A percentile compares a stretch with the other conserved stretches of the same genome.
phyloP scores from a whole-genome alignment of 2,329 filamentous ascomycete genomes.

The Fusarium irregulare region DNA sequence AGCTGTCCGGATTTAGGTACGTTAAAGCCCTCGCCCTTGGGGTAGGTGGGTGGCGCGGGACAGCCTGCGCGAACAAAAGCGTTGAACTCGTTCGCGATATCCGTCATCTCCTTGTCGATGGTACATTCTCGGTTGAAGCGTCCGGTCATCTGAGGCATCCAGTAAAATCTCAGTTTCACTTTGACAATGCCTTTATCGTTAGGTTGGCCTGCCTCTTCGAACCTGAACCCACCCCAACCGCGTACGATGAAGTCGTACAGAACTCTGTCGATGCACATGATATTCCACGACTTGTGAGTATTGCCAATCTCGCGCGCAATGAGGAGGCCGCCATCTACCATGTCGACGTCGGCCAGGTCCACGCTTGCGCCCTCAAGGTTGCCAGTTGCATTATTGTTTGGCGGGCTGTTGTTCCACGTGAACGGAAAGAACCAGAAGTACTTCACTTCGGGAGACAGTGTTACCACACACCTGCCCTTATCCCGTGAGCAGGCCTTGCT shows the following conservation, averaged over 20 bases:
- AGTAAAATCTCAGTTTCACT: constrained; percentile 5
- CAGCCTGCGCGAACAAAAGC: background rate
- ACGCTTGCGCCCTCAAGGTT: background rate
- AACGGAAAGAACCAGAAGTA: background rate
- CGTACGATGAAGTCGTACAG: accelerated
- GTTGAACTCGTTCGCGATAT: background rate
- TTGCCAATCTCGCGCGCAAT: accelerated
- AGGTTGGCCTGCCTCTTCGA: accelerated
- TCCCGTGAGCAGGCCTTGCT: accelerated
- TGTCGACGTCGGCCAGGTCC: background rate
- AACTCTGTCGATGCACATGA: background rate
- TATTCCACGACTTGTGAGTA: background rate
- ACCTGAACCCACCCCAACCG: background rate
- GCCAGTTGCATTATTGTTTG: background rate
- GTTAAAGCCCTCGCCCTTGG: background rate
- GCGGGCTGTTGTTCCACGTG: background rate
- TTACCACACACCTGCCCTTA: background rate
- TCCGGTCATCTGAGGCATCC: constrained; percentile 5
- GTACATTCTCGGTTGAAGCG: background rate
- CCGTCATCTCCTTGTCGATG: background rate
- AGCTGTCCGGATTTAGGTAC: background rate
- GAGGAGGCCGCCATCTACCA: accelerated
- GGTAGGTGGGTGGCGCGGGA: background rate
- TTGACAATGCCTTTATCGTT: background rate
- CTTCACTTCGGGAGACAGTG: accelerated